Evolutionary conservation across 164 flowering plant species (phyloP).

Genomic region (Houttuynia cordata): DNA sequence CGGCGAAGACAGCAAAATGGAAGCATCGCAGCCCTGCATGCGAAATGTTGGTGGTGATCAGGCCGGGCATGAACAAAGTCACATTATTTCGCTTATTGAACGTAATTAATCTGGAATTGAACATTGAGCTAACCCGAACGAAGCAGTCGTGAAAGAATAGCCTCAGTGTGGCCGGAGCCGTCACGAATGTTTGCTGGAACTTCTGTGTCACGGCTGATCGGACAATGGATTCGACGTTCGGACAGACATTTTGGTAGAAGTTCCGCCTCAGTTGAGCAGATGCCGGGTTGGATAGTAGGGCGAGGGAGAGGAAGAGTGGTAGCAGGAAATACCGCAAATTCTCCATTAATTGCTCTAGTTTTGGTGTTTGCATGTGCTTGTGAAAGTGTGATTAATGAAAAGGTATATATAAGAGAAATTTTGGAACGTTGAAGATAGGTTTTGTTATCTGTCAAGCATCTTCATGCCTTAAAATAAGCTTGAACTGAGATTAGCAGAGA

Average conservation of each 20-base stretch:
- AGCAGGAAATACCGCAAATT: constrained; percentile 3
- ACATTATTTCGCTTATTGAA: no score
- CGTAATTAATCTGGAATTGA: no score
- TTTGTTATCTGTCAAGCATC: no score
- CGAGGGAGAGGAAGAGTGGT: constrained; percentile 7
- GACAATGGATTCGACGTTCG: constrained; percentile 26
- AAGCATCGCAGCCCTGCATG: constrained; percentile 40
- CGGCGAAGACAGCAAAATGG: constrained; percentile 18
- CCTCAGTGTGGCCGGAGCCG: constrained; percentile 32
- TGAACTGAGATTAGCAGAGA: not conserved
- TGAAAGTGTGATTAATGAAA: not conserved
- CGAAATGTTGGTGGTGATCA: no score
- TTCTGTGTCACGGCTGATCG: constrained; percentile 20
- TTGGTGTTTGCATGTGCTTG: not conserved
- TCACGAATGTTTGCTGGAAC: constrained; percentile 25
- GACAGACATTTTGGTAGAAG: constrained; percentile 22
- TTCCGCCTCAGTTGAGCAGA: constrained; percentile 23
- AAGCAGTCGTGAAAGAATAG: constrained; percentile 39
- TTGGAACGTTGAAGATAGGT: not conserved
- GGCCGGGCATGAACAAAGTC: no score
- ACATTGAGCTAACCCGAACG: constrained; percentile 18
- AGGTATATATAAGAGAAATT: not conserved
- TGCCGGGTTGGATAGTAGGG: constrained; percentile 8
- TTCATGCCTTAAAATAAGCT: not conserved
- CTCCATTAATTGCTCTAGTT: constrained; percentile 9